Evolutionary conservation across 2,329 filamentous ascomycete species (phyloP).

Genomic region (Colletotrichum musicola): DNA sequence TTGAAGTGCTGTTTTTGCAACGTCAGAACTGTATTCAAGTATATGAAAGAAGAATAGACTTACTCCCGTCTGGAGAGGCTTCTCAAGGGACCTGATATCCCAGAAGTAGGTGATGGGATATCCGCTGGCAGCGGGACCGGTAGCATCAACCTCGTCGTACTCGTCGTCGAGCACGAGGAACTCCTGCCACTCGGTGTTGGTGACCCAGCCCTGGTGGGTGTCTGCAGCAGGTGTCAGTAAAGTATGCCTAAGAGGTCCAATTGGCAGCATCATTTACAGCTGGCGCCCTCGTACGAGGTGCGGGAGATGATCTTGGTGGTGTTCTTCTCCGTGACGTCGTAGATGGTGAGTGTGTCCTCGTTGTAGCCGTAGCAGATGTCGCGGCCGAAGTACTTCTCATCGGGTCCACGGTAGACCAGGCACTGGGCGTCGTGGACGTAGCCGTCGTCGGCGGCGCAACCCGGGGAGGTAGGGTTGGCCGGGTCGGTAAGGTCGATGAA

Average conservation of each 20-base stretch:
- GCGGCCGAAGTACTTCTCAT: conserved; percentile 56
- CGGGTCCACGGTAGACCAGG: conserved; percentile 62
- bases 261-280: conserved; percentile 12
- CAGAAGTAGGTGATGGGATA: conserved; percentile 62
- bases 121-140: conserved; percentile 50
- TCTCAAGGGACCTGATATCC: conserved; percentile 56
- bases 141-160: conserved; percentile 59
- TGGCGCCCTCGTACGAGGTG: conserved; percentile 64
- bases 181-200: conserved; percentile 57
- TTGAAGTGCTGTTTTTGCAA: conserved; percentile 45
- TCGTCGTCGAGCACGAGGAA: conserved; percentile 53
- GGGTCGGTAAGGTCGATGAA: conserved; percentile 67
- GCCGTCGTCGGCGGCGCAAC: conserved; percentile 58
- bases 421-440: conserved; percentile 67
- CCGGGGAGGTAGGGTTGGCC: conserved; percentile 61
- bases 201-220: conserved; percentile 67
- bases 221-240: conserved; percentile 46
- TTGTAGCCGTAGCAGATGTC: conserved; percentile 68
- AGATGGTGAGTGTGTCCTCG: conserved; percentile 63
- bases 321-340: conserved; percentile 63
- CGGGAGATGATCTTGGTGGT: conserved; percentile 61
- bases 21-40: no score
- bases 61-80: conserved; percentile 55
- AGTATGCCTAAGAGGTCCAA: no score
- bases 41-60: no score